phyloP scores from a whole-genome alignment of 768 basidiomycete species.

The Mycena pura region DNA sequence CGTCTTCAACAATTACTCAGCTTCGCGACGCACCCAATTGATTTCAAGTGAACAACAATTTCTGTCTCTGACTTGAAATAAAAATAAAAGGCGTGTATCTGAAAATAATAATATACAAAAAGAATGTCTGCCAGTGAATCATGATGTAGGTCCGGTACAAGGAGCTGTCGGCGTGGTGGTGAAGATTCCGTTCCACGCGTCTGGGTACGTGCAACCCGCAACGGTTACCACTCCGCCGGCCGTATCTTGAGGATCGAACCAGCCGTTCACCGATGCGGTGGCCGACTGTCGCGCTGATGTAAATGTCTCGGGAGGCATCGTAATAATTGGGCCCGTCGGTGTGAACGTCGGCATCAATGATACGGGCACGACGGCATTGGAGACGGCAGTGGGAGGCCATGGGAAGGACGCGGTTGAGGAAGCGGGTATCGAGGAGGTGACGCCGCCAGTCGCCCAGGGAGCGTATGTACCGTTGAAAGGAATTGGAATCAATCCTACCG shows the following conservation, averaged over 20 bases:
- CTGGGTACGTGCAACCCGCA: conserved; percentile 61
- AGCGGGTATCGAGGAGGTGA: conserved; percentile 60
- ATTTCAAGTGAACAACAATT: too few relatives aligned
- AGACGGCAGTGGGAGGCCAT: conserved; percentile 63
- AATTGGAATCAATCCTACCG: conserved; percentile 50
- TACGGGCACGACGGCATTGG: conserved; percentile 44
- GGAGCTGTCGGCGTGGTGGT: conserved; percentile 32
- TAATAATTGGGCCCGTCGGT: conserved; percentile 60
- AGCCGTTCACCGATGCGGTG: conserved; percentile 58
- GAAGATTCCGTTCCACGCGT: conserved; percentile 44
- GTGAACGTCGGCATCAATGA: conserved; percentile 68
- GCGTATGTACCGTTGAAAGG: conserved; percentile 55
- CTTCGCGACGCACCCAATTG: too few relatives aligned
- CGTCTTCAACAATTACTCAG: too few relatives aligned
- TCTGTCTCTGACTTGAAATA: too few relatives aligned
- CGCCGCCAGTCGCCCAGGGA: conserved; percentile 72
- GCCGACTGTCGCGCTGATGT: conserved; percentile 47
- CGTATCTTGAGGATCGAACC: conserved; percentile 62
- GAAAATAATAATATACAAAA: background rate
- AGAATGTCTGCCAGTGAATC: background rate
- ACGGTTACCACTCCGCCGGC: conserved; percentile 52
- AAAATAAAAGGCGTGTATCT: too few relatives aligned
- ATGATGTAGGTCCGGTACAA: conserved; percentile 34
- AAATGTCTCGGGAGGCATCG: conserved; percentile 62
- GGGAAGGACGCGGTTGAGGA: conserved; percentile 50